Base-by-base conservation (phyloP, 129 eudicot genomes). In the Flaveria linearis region DNA sequence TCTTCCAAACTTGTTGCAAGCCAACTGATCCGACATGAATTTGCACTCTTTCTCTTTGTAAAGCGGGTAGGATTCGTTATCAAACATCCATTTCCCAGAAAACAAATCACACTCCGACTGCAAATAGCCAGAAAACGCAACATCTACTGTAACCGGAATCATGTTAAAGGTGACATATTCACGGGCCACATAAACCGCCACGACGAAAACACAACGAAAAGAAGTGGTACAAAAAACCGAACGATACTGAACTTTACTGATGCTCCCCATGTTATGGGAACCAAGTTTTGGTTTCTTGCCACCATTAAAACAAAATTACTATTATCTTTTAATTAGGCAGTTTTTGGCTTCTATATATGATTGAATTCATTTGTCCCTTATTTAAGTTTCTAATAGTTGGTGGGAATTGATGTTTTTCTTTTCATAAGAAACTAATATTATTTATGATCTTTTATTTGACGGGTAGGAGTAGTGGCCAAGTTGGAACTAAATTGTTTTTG, bases 1-100 rank as follows among this genome's bases (percentile, higher is more conserved):
- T 36, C 96, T 85, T 36, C 96, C 96, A 73, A 80, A 84, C 82
- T 85, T 89, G 56, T 82, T 81, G 72, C 96, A 89, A 18, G 96
- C 85, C 77, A 86, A 81, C 62, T 89, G 91, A 78, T 87, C 91
- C 15, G 96, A 86, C 89, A 89, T 86, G 55, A 84, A 89, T 18
- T 76, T 80, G 75, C 96, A 89, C 0, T 87, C 88, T 16, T 87
- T 73, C 80, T 89, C 96, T 73, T 79, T 85, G 76, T 89, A 89
- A 50, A 89, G 71, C 16, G 96, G 96, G 75, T 87, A 85, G 0
- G 89, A 80, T 69, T 65, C 53, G 80, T 89, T 83, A 79, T 89
- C 96, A 52, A 47, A 87, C 74, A 89, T 89, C 96, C 96, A 89
- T 83, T 83, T 86, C 16, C 96, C 96, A 2, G 85, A 75, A 76